Base-by-base conservation (phyloP, 1,284 basidiomycete genomes). In the Ustilago trichophora region DNA sequence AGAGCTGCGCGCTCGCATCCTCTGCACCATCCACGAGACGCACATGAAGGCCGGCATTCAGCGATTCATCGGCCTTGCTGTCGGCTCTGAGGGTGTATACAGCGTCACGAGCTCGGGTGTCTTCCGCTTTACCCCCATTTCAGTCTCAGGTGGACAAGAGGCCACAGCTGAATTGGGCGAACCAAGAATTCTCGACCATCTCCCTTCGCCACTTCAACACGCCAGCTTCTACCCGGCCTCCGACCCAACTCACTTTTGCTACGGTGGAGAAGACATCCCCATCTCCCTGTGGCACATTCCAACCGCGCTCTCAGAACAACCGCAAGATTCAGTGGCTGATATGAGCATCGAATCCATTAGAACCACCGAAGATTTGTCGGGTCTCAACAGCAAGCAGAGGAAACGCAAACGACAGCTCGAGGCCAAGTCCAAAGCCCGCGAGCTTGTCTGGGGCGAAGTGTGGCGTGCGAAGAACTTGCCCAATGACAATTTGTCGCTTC, bases 391-490 rank as follows among this genome's bases (percentile, higher is more conserved):
- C 44, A 75, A 73, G 31, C 51, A 55, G 56, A 25, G 65, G 7
- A 77, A 75, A 48, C 42, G 75, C 11, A 77, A 77, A 32, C 53
- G 73, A n/a, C 66, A 75, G 50, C 52, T 57, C 7, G 72, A 75
- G 31, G 66, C 60, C 11, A 54, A 65, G 26, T 42, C 41, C 27
- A 75, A 72, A 49, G 70, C 68, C 6, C 46, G 69, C 45, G 73
- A 77, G 48, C 41, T 73, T 12, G 15, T 64, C 12, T 72, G 67
- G 67, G 75, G 75, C 18, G 73, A 77, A 41, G 53, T 75, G 4
- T 77, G 75, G 75, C 43, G 75, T 10, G 73, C 75, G 6, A 77
- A 77, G 25, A 73, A 75, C 24, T 53, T 77, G 21, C 71, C 75
- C 21, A 75, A 77, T 38, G 75, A 77, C 49, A 59, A 60, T 24